Percentiles rank a stretch among this genome's conserved stretches.
Evolutionary conservation across 306 rosid species (phyloP).

Genomic region (Alnus glutinosa): DNA sequence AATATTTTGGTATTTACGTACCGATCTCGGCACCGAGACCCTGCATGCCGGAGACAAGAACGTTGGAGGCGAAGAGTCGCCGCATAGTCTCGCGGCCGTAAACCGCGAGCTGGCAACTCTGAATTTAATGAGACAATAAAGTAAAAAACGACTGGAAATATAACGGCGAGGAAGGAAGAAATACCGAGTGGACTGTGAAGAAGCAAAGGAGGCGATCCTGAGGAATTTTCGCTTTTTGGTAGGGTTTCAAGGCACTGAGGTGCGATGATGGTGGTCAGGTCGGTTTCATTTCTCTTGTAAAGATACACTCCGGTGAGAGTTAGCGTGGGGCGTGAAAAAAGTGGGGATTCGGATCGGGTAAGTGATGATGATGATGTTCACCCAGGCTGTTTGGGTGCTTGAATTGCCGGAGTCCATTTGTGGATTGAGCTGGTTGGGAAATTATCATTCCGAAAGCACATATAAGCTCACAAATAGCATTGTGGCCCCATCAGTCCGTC

Average conservation of each 20-base stretch:
- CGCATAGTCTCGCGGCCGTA: slow-evolving; percentile 97
- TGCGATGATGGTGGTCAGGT: slow-evolving; percentile 21
- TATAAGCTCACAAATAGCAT: too few relatives aligned
- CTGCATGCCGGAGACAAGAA: slow-evolving; percentile 84
- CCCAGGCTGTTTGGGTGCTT: neutral
- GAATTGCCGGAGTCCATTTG: neutral
- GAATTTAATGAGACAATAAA: neutral
- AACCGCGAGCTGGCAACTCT: slow-evolving; percentile 77
- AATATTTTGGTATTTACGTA: slow-evolving; percentile 11
- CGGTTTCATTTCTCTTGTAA: slow-evolving; percentile 20
- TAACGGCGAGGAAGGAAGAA: neutral
- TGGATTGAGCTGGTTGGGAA: too few relatives aligned
- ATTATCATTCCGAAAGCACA: too few relatives aligned
- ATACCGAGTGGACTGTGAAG: slow-evolving; percentile 29
- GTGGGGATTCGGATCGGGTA: slow-evolving; percentile 10
- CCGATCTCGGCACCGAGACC: slow-evolving; percentile 98
- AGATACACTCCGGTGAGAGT: neutral
- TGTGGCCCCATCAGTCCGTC: too few relatives aligned
- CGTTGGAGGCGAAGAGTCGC: slow-evolving; percentile 73
- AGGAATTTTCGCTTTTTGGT: slow-evolving; percentile 7
- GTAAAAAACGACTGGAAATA: neutral
- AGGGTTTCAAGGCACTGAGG: slow-evolving; percentile 24
- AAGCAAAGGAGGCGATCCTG: slow-evolving; percentile 9
- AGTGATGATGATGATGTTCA: neutral
- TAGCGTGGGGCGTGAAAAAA: slow-evolving; percentile 3